Conservation (phyloP, 1,284 basidiomycete species). For the Cutaneotrichosporon spelunceum region DNA sequence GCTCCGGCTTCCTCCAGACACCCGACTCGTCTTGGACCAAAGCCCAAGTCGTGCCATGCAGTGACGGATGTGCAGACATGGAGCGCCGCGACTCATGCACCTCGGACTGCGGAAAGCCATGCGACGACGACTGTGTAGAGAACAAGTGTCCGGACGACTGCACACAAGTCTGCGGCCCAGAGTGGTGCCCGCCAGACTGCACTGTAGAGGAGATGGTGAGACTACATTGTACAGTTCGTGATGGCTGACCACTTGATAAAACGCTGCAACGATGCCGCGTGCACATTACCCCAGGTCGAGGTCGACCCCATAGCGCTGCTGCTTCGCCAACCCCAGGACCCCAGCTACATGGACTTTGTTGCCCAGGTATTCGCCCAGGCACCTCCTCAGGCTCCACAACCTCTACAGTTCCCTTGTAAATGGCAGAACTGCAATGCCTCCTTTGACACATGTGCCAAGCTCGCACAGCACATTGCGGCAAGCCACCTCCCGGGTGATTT, state of each 20-base stretch:
- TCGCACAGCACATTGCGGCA: slow-evolving; percentile 55
- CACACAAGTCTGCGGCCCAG: slow-evolving; percentile 5
- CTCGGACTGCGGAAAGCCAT: slow-evolving; percentile 10
- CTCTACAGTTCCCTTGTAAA: slow-evolving; percentile 42
- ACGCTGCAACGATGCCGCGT: slow-evolving; percentile 32
- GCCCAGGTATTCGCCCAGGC: slow-evolving; percentile 7
- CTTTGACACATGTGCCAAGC: slow-evolving; percentile 52
- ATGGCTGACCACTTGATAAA: slow-evolving; percentile 32
- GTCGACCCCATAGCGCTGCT: slow-evolving; percentile 16
- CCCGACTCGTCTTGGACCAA: slow-evolving; percentile 5
- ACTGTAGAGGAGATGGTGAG: slow-evolving; percentile 46
- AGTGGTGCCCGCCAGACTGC: slow-evolving; percentile 20
- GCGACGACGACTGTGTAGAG: background rate
- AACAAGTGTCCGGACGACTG: slow-evolving; percentile 4
- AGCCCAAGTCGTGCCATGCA: slow-evolving; percentile 17
- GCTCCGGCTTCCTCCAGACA: background rate
- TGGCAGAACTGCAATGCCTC: slow-evolving; percentile 54
- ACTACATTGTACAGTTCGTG: background rate
- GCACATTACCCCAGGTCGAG: slow-evolving; percentile 7
- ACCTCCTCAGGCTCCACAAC: background rate
- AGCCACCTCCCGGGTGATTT: slow-evolving; percentile 48
- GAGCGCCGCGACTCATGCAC: slow-evolving; percentile 1
- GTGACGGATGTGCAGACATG: background rate
- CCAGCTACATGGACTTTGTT: slow-evolving; percentile 13
- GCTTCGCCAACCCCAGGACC: slow-evolving; percentile 4